phyloP scores from a whole-genome alignment of 2,329 filamentous ascomycete species.

The Fusarium globosum region DNA sequence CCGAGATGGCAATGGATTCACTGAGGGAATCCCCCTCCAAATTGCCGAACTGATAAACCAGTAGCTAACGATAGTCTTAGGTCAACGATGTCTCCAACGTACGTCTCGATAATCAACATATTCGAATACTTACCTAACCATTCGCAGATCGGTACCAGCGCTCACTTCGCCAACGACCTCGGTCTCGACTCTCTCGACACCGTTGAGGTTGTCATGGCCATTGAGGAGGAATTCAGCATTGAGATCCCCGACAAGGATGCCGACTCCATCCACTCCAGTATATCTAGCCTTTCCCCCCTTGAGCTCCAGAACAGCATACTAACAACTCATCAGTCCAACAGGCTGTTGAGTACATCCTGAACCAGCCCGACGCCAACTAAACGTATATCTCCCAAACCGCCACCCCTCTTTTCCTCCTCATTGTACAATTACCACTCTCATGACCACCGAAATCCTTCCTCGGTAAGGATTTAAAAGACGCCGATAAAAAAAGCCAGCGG shows the following conservation, averaged over 20 bases:
- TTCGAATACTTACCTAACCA: conserved; percentile 21
- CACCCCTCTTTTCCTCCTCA: conserved; percentile 23
- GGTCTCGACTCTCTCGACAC: conserved; percentile 97
- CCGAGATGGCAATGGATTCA: conserved; percentile 1
- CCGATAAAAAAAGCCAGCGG: conserved; percentile 20
- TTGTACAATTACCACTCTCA: conserved; percentile 45
- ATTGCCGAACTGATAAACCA: conserved; percentile 1
- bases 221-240: conserved; percentile 94
- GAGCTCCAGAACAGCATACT: neutral
- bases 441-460: conserved; percentile 30
- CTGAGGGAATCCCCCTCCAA: neutral
- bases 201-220: conserved; percentile 99
- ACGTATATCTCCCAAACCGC: conserved; percentile 19
- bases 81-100: conserved; percentile 75
- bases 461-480: conserved; percentile 33
- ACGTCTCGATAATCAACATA: conserved; percentile 48
- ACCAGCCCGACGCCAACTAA: conserved; percentile 89
- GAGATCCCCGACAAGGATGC: conserved; percentile 99
- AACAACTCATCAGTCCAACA: conserved; percentile 76
- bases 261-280: conserved; percentile 93
- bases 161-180: conserved; percentile 97
- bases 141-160: conserved; percentile 78
- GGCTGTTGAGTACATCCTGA: conserved; percentile 92
- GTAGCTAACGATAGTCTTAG: conserved; percentile 57
- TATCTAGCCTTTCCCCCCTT: conserved; percentile 46